Base-by-base conservation (phyloP, 192 early-diverging fungal species). In the Entophlyctis luteolus region DNA sequence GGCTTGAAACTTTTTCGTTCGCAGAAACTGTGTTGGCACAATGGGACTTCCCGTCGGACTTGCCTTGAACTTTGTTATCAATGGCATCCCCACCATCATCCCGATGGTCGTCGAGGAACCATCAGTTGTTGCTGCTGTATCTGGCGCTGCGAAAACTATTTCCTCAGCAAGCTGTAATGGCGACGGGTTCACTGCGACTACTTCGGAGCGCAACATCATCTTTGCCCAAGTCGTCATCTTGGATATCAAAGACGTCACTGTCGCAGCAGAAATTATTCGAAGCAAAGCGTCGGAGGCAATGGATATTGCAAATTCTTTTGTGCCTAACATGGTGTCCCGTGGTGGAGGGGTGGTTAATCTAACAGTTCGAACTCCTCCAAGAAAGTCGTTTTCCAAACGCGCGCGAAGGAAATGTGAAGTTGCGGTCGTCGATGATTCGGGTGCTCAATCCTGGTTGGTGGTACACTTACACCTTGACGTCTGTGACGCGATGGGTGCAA, bases 41-140 rank as follows among this genome's bases (percentile, higher is more conserved):
- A 62, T 88, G 67, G 89, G 86, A 38, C 52, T 90, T 4, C 89
- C 89, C 2, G 70, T 90, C 28, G 89, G 89, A 10, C 72, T 90
- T 16, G 89, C 86, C 0, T 76, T 90, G 28, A 90, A 90, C 75
- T 88, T 89, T 47, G 75, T 77, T 42, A 89, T 90, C 72, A 86
- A 90, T 67, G 81, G 72, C 3, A 68, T 65, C 3, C 75, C 86
- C 2, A 56, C 75, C 5, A 82, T 88, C 6, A 79, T 89, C 34
- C 89, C 89, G 6, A 90, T 90, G 89, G 86, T 84, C 14, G 83
- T 90, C 12, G 89, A 90, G 67, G 89, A 90, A 62, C 88, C 89
- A 5, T 87, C 86, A 6, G 88, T 90, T 36, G 77, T 90, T 2
- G 89, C 89, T 12, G 89, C 86, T n/a, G 89, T 89, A 3, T 90